Percentiles rank a stretch among this genome's conserved stretches.
phyloP scores from a whole-genome alignment of 2,329 filamentous ascomycete genomes.

The Paramyrothecium roridum region DNA sequence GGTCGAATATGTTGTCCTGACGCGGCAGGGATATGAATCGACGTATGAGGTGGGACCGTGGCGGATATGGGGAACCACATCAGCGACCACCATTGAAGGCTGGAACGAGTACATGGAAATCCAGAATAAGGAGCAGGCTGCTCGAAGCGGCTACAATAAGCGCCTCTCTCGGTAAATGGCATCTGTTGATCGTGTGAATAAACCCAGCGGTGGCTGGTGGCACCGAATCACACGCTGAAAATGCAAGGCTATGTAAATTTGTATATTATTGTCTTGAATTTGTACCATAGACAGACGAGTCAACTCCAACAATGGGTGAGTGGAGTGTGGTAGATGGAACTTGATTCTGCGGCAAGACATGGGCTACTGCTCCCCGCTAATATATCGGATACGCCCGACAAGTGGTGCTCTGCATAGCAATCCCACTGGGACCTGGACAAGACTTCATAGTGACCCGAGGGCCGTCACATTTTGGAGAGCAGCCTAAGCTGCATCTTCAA shows the following conservation, averaged over 20 bases:
- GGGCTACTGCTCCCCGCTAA: too few species aligned
- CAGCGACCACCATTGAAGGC: constrained; percentile 46
- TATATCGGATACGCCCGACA: too few species aligned
- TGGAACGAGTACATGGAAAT: constrained; percentile 24
- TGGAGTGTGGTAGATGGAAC: too few species aligned
- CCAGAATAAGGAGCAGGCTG: constrained; percentile 25
- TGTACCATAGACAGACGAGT: constrained; percentile 24
- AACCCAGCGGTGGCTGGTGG: constrained; percentile 8
- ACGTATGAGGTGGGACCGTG: constrained; percentile 51
- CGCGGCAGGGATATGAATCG: constrained; percentile 39
- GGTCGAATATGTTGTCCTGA: constrained; percentile 64
- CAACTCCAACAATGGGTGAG: constrained; percentile 11
- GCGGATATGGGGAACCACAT: constrained; percentile 63
- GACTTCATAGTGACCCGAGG: too few species aligned
- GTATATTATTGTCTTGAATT: constrained; percentile 22
- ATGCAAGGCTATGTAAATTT: constrained; percentile 8
- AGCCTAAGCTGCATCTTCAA: too few species aligned
- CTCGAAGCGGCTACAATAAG: constrained; percentile 26
- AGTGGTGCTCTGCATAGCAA: too few species aligned
- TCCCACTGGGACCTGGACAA: too few species aligned
- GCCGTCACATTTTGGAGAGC: too few species aligned
- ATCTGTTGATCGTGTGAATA: constrained; percentile 4
- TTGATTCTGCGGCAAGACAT: too few species aligned
- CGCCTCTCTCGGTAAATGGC: constrained; percentile 8
- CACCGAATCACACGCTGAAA: neutral